Evolutionary conservation across 805 yeast genomes (phyloP), one percentile per base, ranked within the genome.

Genomic region (Wickerhamiella nectarea): DNA sequence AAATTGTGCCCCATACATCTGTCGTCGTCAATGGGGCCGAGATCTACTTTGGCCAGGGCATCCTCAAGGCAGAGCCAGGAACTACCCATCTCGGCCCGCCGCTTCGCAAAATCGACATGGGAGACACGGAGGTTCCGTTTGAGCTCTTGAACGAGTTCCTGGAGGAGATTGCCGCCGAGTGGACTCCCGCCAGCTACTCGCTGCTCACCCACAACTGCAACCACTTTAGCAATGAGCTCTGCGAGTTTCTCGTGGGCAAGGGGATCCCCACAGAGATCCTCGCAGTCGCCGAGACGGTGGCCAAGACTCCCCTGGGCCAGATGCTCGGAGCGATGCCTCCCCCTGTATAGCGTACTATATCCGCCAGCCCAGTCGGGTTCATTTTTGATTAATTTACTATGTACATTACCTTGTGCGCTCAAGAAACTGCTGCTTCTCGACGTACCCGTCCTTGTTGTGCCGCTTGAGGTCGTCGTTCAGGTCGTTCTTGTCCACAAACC

Each of bases 361-460:
- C n/a, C n/a, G n/a, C n/a, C n/a, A n/a, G n/a, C n/a, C n/a, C n/a
- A n/a, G n/a, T n/a, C n/a, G n/a, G n/a, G n/a, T n/a, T n/a, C n/a
- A n/a, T n/a, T n/a, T n/a, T n/a, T n/a, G n/a, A n/a, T n/a, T n/a
- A n/a, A n/a, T n/a, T n/a, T n/a, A 28, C 3, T 4, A 28, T 11
- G 11, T 11, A 28, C 15, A 7, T 28, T 28, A 11, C 12, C 31
- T n/a, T 14, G 31, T 28, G 31, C 31, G 31, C 31, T 28, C 31
- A 7, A 91, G 67, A 71, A 91, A 91, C 52, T 82, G 95, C 60
- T 89, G 96, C 57, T 76, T 85, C 49, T 84, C 94, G 55, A 91
- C 65, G 62, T 78, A 91, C 7, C 98, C 98, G 42, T 78, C 91
- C 66, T 82, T 87, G 58, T 86, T 87, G 56, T 79, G 80, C 45